Percentiles rank a stretch among this genome's conserved stretches.
Evolutionary conservation across 2,329 filamentous ascomycete species (phyloP).

Genomic region (Zymoseptoria ardabiliae): DNA sequence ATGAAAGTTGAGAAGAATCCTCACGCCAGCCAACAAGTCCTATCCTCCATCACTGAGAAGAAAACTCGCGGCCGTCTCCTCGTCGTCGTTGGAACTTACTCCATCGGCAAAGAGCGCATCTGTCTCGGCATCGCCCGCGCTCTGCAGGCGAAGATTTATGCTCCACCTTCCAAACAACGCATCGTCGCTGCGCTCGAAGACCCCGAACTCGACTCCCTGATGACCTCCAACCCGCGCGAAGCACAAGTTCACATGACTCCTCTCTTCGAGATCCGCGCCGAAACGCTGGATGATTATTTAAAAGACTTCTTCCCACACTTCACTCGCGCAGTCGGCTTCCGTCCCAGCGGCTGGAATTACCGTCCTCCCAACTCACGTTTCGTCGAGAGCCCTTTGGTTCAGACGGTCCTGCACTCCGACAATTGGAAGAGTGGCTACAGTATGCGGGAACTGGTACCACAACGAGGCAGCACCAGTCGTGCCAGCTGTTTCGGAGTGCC

Average conservation of each 20-base stretch:
- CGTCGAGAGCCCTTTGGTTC: conserved; percentile 55
- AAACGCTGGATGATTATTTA: conserved; percentile 86
- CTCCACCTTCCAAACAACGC: conserved; percentile 71
- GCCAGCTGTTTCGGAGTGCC: conserved; percentile 89
- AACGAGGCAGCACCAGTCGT: conserved; percentile 74
- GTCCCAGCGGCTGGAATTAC: conserved; percentile 92
- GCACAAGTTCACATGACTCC: conserved; percentile 98
- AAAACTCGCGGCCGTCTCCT: conserved; percentile 61
- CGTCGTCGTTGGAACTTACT: conserved; percentile 92
- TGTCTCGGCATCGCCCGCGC: conserved; percentile 87
- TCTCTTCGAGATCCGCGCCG: conserved; percentile 84
- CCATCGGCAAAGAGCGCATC: conserved; percentile 94
- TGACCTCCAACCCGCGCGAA: conserved; percentile 72
- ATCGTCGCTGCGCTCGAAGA: conserved; percentile 83
- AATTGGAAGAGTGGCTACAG: conserved; percentile 72
- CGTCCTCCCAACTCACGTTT: conserved; percentile 60
- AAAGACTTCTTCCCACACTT: conserved; percentile 74
- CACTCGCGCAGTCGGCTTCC: conserved; percentile 78
- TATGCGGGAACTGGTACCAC: conserved; percentile 65
- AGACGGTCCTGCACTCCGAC: conserved; percentile 56
- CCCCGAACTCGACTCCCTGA: conserved; percentile 64
- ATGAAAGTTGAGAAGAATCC: conserved; percentile 29
- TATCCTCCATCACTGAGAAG: conserved; percentile 22
- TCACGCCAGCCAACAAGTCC: conserved; percentile 24
- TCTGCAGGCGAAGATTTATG: conserved; percentile 81